phyloP scores from a whole-genome alignment of 345 rosid genomes.

The Rhizophora mangle region DNA sequence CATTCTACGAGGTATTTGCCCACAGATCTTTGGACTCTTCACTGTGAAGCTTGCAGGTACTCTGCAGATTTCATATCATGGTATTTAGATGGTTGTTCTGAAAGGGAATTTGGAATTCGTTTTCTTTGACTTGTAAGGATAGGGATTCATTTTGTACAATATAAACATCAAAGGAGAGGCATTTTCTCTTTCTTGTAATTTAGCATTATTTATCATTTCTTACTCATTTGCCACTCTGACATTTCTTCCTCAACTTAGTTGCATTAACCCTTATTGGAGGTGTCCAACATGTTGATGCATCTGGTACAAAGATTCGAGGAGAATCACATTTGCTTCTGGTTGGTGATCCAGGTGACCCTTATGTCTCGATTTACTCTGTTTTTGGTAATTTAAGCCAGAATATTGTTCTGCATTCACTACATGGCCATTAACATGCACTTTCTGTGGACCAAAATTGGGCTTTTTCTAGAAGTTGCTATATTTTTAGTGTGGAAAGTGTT shows the following conservation, averaged over 20 bases:
- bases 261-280: constrained; percentile 93
- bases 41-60: constrained; percentile 97
- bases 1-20: constrained; percentile 80
- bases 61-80: constrained; percentile 4
- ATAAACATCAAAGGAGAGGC: not conserved
- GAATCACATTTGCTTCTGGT: constrained; percentile 95
- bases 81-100: not conserved
- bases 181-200: not conserved
- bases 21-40: constrained; percentile 96
- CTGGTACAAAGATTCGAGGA: constrained; percentile 94
- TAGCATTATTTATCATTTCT: constrained; percentile 2
- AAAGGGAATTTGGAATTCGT: not conserved
- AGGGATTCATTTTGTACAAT: not conserved
- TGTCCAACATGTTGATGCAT: constrained; percentile 91
- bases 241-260: constrained; percentile 41
- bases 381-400: not conserved
- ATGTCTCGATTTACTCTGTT: constrained; percentile 6
- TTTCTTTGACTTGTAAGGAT: not conserved
- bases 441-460: not conserved
- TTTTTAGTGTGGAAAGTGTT: not conserved
- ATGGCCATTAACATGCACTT: not conserved
- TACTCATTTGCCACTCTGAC: not conserved
- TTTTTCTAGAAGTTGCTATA: not conserved
- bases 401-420: constrained; percentile 5
- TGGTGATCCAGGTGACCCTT: constrained; percentile 81